Conservation (phyloP, 2,329 filamentous ascomycete species). For the Colletotrichum salicis region DNA sequence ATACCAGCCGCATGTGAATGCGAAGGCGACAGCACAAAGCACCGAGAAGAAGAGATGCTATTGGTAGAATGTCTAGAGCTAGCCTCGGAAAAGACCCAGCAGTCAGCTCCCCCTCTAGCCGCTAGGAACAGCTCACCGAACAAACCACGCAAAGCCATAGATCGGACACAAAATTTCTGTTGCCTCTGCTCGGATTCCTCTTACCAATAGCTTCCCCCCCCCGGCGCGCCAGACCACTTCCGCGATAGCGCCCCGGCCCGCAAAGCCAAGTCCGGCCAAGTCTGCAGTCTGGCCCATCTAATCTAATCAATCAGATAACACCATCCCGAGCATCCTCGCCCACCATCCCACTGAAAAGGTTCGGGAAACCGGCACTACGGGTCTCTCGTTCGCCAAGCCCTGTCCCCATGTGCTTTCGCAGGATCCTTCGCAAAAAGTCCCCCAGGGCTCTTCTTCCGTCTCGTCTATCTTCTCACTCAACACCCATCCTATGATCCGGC, state of each 20-base stretch:
- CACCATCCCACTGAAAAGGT: neutral
- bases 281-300: neutral
- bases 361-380: neutral
- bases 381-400: neutral
- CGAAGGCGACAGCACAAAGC: too few relatives aligned
- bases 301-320: neutral
- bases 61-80: too few relatives aligned
- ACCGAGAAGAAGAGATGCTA: too few relatives aligned
- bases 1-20: too few relatives aligned
- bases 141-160: neutral
- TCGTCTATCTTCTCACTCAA: neutral
- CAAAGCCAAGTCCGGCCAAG: neutral
- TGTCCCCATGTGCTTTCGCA: neutral
- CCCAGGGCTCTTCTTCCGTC: neutral
- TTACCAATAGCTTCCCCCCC: neutral
- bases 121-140: neutral
- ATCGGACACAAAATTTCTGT: neutral
- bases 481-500: neutral
- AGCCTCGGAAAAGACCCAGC: neutral
- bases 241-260: neutral
- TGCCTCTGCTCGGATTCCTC: neutral
- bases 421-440: constrained; percentile 1
- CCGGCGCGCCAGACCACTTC: neutral
- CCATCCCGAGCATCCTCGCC: neutral
- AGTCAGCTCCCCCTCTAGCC: neutral